Evolutionary conservation across 2,329 filamentous ascomycete genomes (phyloP), one percentile per base, ranked within the genome.

Genomic region (Fusarium sp.): DNA sequence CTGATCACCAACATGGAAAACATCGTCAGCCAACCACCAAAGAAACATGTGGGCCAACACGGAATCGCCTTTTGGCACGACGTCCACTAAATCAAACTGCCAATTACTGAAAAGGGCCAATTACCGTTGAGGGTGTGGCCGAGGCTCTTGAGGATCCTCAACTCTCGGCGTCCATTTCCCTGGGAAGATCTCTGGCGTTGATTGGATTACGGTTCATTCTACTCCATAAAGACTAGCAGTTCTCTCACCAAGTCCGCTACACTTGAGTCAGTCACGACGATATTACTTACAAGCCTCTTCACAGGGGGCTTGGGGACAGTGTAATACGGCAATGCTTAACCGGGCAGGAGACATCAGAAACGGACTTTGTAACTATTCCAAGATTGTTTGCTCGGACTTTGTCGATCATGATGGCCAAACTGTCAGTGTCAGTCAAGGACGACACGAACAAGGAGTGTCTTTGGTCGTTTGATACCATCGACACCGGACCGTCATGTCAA

Each of bases 261-360:
- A 46, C 63, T 75, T 73, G 73, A 75, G 66, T 76, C 73, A 61
- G 69, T 62, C 46, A 20, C 39, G 45, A 44, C 31, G 45, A 75
- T 44, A 31, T 45, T 47, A 38, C 57, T 62, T 45, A 45, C 53
- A 58, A 62, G 62, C 47, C 22, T 54, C 62, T 39, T 42, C 36
- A 36, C 44, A 49, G 44, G 47, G 52, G 35, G 49, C 17, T 36
- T 42, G 35, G 52, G 36, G n/a, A 62, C 18, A 39, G 38, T 53
- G 49, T 53, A 29, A 53, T 25, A 61, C 49, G 61, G 52, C 41
- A 69, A 53, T 53, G 50, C 49, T 61, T 67, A 71, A 50, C 49
- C 56, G 68, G 31, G 45, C 22, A 53, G 31, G n/a, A 49, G 17
- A 31, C 15, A 36, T 14, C 22, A 58, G 17, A 45, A 20, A 20